A percentile compares a stretch with the other conserved stretches of the same genome.
phyloP scores from a whole-genome alignment of 2,329 filamentous ascomycete genomes.

The Diaporthe helianthi region DNA sequence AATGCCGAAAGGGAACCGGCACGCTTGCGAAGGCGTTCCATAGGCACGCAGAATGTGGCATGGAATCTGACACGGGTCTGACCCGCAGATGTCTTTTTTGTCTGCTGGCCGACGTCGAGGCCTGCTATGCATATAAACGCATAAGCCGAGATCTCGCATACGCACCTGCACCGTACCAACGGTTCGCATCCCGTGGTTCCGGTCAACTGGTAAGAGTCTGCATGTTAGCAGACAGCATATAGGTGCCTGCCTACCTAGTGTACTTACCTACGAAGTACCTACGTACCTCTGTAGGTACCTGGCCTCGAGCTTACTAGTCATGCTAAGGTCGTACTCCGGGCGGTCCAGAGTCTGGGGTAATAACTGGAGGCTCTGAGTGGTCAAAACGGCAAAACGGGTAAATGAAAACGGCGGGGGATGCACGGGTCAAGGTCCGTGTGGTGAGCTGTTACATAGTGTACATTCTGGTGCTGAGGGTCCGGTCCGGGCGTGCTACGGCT shows the following conservation, averaged over 20 bases:
- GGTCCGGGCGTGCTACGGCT: constrained; percentile 18
- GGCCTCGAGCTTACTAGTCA: constrained; percentile 24
- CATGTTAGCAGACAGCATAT: not conserved
- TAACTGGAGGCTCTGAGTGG: not conserved
- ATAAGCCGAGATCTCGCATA: constrained; percentile 12
- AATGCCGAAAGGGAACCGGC: constrained; percentile 6
- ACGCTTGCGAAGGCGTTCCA: constrained; percentile 13
- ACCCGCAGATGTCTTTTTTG: not conserved
- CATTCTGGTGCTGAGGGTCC: constrained; percentile 18
- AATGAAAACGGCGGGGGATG: constrained; percentile 3
- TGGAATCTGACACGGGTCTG: not conserved
- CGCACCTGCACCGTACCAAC: constrained; percentile 1
- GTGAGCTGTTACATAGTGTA: constrained; percentile 14
- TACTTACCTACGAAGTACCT: too few species aligned
- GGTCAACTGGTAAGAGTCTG: not conserved
- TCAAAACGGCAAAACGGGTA: constrained; percentile 1
- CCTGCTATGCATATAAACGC: constrained; percentile 1
- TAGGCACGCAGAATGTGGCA: constrained; percentile 7
- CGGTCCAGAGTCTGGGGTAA: constrained; percentile 13
- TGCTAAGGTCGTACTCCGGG: constrained; percentile 10
- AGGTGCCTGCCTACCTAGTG: too few species aligned
- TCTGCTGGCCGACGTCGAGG: not conserved
- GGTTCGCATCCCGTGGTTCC: constrained; percentile 22
- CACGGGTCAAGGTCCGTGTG: constrained; percentile 1
- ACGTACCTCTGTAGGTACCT: too few species aligned